These are phyloP conservation scores for Pelargonium exstipulatum DNA, from an alignment of 441 rosid species.

Conservation along the genomic window DNA sequence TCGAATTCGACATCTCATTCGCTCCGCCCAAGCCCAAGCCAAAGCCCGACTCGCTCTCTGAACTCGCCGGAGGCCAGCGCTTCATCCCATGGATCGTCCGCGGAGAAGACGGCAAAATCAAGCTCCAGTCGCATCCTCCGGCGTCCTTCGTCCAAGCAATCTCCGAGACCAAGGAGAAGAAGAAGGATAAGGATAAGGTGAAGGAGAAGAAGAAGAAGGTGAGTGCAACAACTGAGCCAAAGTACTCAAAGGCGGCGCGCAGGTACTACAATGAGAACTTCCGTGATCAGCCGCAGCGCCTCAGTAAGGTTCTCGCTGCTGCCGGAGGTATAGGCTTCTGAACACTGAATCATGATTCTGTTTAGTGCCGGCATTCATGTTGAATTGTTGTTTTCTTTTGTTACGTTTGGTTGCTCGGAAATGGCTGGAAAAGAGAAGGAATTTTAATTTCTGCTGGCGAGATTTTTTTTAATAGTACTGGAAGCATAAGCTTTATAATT, in stretches of 20 bases:
- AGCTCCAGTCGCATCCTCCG: conserved; percentile 68
- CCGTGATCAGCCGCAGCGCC: conserved; percentile 60
- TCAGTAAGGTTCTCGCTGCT: conserved; percentile 86
- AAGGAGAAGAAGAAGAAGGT: neutral
- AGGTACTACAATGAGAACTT: conserved; percentile 76
- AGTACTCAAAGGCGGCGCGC: conserved; percentile 75
- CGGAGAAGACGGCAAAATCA: conserved; percentile 72
- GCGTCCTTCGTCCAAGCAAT: conserved; percentile 47
- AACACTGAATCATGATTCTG: neutral
- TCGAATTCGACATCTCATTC: conserved; percentile 68
- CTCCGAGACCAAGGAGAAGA: conserved; percentile 46
- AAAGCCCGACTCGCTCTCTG: conserved; percentile 14
- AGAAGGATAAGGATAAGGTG: conserved; percentile 13
- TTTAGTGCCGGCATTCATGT: neutral
- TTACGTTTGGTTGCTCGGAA: neutral
- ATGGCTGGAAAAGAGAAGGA: neutral
- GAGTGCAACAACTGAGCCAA: conserved; percentile 22
- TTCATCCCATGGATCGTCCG: conserved; percentile 88
- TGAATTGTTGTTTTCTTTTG: neutral
- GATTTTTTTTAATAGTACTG: neutral
- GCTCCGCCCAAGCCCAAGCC: conserved; percentile 64
- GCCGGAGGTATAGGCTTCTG: conserved; percentile 58
- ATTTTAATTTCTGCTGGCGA: neutral
- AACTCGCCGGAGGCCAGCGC: conserved; percentile 32
- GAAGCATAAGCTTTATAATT: neutral